These are phyloP conservation scores for Lodderomyces oxycetoniae DNA, from an alignment of 1,139 yeast genomes.

Conservation along the genomic window DNA sequence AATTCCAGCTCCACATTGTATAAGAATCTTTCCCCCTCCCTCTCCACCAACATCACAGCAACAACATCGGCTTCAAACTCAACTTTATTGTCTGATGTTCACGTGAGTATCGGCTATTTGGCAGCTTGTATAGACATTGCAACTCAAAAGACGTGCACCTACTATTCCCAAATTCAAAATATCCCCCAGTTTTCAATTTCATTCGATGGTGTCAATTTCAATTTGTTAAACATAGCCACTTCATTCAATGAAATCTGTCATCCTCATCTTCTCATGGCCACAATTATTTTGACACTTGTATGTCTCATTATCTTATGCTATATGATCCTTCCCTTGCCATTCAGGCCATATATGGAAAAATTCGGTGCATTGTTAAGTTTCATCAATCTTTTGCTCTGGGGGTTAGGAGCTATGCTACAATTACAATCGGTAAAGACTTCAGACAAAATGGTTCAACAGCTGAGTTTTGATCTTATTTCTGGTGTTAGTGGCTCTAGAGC, in stretches of 20 bases:
- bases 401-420: slow-evolving; percentile 64
- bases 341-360: slow-evolving; percentile 37
- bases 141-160: slow-evolving; percentile 27
- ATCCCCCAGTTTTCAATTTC: slow-evolving; percentile 14
- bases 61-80: slow-evolving; percentile 1
- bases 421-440: slow-evolving; percentile 56
- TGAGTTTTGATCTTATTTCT: slow-evolving; percentile 49
- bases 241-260: slow-evolving; percentile 46
- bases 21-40: slow-evolving; percentile 4
- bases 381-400: slow-evolving; percentile 50
- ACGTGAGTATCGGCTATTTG: slow-evolving; percentile 47
- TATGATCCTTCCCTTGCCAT: slow-evolving; percentile 44
- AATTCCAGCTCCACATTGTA: slow-evolving; percentile 26
- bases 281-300: slow-evolving; percentile 41
- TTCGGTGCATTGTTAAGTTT: slow-evolving; percentile 33
- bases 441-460: slow-evolving; percentile 36
- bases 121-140: slow-evolving; percentile 40
- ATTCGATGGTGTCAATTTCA: slow-evolving; percentile 21
- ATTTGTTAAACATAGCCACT: slow-evolving; percentile 38
- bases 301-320: slow-evolving; percentile 41
- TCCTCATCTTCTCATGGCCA: slow-evolving; percentile 50
- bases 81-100: slow-evolving; percentile 17
- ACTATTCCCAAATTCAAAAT: slow-evolving; percentile 21
- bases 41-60: background rate
- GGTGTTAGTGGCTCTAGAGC: slow-evolving; percentile 53